Percentiles rank a stretch among this genome's conserved stretches.
Conservation (phyloP, 176 grass and related monocot species). For the Saccharum officinarum region DNA sequence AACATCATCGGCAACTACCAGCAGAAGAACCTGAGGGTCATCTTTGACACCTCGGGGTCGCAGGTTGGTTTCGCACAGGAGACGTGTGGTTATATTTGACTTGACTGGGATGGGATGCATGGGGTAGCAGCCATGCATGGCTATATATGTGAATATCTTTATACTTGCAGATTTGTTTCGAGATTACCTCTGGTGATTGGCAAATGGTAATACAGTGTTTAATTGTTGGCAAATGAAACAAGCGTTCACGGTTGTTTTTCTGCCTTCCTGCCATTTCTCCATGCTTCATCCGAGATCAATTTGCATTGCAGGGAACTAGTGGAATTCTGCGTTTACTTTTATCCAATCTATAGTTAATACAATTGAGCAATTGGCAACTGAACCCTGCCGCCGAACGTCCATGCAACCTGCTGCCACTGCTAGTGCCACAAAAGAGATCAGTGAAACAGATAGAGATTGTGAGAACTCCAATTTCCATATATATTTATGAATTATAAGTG, state of each 20-base stretch:
- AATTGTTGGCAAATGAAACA: constrained; percentile 29
- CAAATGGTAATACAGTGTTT: constrained; percentile 46
- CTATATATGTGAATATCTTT: constrained; percentile 53
- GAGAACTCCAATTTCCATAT: neutral
- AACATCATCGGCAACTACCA: constrained; percentile 95
- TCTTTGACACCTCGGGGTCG: constrained; percentile 68
- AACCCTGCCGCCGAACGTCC: neutral
- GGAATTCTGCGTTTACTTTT: neutral
- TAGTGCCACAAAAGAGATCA: neutral
- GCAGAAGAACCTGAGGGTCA: constrained; percentile 89
- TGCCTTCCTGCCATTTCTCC: neutral
- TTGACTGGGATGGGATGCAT: neutral
- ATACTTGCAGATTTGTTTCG: constrained; percentile 43
- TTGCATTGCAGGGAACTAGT: constrained; percentile 19
- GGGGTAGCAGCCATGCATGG: constrained; percentile 23
- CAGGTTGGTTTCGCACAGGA: constrained; percentile 81
- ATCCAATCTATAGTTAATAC: neutral
- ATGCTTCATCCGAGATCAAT: neutral
- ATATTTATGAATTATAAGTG: neutral
- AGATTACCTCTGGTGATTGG: constrained; percentile 58
- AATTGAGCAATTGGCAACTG: neutral
- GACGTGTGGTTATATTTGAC: constrained; percentile 66
- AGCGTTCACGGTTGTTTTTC: neutral
- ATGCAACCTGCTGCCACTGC: neutral
- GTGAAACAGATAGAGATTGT: neutral